phyloP scores from a whole-genome alignment of 2,329 filamentous ascomycete genomes.

The Botryotinia calthae region DNA sequence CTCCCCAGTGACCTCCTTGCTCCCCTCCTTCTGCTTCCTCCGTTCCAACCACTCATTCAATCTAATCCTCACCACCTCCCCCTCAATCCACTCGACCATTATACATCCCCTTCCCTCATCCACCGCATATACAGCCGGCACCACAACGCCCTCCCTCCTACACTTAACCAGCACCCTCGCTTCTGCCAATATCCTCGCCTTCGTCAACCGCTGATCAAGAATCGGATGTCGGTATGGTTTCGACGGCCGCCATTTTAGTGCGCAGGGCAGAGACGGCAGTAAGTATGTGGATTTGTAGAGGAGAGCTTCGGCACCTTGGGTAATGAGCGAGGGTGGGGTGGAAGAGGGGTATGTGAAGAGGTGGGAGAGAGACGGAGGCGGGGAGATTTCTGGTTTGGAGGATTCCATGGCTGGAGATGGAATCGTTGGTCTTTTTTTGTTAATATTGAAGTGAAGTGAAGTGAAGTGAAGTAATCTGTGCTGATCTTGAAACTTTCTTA shows the following conservation, averaged over 20 bases:
- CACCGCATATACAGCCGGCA: conserved; percentile 75
- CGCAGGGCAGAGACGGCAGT: conserved; percentile 62
- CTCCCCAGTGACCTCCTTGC: conserved; percentile 29
- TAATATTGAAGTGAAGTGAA: too few species aligned
- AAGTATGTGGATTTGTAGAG: conserved; percentile 87
- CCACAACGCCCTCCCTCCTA: conserved; percentile 71
- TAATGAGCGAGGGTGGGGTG: conserved; percentile 65
- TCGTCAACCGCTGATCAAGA: conserved; percentile 84
- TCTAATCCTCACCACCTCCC: conserved; percentile 64
- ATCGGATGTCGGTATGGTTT: conserved; percentile 91
- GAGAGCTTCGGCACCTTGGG: conserved; percentile 93
- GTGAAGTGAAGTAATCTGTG: not conserved
- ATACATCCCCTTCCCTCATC: conserved; percentile 67
- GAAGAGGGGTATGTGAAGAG: conserved; percentile 52
- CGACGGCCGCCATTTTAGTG: conserved; percentile 85
- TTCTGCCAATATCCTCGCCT: conserved; percentile 83
- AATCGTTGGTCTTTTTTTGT: not conserved
- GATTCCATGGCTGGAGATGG: not conserved
- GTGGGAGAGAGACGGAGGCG: conserved; percentile 28
- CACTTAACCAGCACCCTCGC: conserved; percentile 81
- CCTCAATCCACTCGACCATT: conserved; percentile 81
- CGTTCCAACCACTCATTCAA: conserved; percentile 66
- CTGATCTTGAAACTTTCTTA: not conserved
- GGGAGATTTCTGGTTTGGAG: not conserved
- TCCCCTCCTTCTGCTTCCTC: conserved; percentile 32